These are phyloP conservation scores for Penicillium malachiteum DNA, from an alignment of 495 filamentous ascomycete species.

Conservation along the genomic window DNA sequence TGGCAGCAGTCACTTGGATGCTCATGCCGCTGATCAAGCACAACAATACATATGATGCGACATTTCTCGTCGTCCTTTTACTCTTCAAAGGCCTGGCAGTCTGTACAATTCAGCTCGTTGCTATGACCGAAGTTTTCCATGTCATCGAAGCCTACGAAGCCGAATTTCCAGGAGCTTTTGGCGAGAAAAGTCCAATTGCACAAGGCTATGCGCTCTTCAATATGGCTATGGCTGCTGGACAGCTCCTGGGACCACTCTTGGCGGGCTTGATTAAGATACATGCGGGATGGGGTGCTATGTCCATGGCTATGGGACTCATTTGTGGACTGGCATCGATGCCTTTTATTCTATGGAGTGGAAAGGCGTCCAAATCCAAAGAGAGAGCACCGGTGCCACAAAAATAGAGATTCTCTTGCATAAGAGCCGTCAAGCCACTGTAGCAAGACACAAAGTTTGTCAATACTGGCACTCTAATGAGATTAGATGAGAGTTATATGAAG, in stretches of 20 bases:
- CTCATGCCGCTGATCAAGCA: conserved; percentile 48
- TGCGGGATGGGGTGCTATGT: conserved; percentile 41
- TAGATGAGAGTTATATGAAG: too few species aligned
- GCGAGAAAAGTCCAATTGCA: conserved; percentile 55
- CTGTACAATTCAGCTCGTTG: conserved; percentile 32
- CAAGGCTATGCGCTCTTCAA: conserved; percentile 62
- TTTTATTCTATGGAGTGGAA: not conserved
- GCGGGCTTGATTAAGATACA: conserved; percentile 33
- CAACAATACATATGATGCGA: conserved; percentile 29
- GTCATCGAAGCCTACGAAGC: conserved; percentile 33
- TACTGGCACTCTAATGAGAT: too few species aligned
- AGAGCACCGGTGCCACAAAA: too few species aligned
- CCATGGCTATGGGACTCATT: conserved; percentile 29
- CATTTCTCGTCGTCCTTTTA: conserved; percentile 35
- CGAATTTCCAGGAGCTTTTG: conserved; percentile 43
- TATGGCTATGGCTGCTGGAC: conserved; percentile 58
- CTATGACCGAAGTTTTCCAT: conserved; percentile 36
- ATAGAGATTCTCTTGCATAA: too few species aligned
- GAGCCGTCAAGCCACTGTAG: too few species aligned
- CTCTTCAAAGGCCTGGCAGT: conserved; percentile 31
- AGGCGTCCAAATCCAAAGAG: too few species aligned
- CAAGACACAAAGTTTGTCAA: too few species aligned
- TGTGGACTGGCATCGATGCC: conserved; percentile 24
- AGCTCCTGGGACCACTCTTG: conserved; percentile 59
- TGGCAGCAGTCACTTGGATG: conserved; percentile 47